Conservation (phyloP, 169 alveolate genomes). For the Plasmodium falciparum region DNA sequence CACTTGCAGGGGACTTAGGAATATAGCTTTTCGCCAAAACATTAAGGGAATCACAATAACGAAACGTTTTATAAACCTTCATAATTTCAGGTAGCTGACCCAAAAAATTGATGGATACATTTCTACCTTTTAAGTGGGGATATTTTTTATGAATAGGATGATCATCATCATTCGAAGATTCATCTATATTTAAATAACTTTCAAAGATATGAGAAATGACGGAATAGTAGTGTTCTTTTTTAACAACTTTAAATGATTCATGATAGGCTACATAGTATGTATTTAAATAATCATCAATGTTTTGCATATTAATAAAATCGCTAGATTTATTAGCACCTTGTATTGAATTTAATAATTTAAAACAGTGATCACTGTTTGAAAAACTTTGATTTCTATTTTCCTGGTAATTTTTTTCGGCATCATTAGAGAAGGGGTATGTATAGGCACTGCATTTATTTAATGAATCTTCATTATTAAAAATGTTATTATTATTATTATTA, state of each 20-base stretch:
- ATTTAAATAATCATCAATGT: slow-evolving; percentile 45
- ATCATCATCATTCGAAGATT: neutral
- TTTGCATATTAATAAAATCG: slow-evolving; percentile 36
- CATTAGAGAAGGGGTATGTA: too few relatives aligned
- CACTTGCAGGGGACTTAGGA: neutral
- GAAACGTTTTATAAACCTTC: slow-evolving; percentile 55
- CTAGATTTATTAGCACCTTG: neutral
- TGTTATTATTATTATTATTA: slow-evolving; percentile 5
- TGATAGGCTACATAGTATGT: slow-evolving; percentile 56
- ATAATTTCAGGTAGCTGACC: slow-evolving; percentile 63
- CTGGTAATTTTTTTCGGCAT: neutral
- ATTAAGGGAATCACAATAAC: slow-evolving; percentile 42
- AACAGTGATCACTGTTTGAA: neutral
- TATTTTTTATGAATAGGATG: neutral
- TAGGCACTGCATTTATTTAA: slow-evolving; percentile 9
- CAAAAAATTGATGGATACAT: slow-evolving; percentile 24
- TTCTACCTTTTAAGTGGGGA: slow-evolving; percentile 4
- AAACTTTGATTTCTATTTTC: neutral
- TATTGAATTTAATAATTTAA: neutral
- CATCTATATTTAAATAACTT: slow-evolving; percentile 21
- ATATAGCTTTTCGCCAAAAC: slow-evolving; percentile 37
- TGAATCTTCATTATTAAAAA: neutral
- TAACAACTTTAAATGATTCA: slow-evolving; percentile 37
- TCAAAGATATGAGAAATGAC: slow-evolving; percentile 56
- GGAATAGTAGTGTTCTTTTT: slow-evolving; percentile 41